Evolutionary conservation across 768 basidiomycete genomes (phyloP).

Genomic region (Clitopilus hobsonii): DNA sequence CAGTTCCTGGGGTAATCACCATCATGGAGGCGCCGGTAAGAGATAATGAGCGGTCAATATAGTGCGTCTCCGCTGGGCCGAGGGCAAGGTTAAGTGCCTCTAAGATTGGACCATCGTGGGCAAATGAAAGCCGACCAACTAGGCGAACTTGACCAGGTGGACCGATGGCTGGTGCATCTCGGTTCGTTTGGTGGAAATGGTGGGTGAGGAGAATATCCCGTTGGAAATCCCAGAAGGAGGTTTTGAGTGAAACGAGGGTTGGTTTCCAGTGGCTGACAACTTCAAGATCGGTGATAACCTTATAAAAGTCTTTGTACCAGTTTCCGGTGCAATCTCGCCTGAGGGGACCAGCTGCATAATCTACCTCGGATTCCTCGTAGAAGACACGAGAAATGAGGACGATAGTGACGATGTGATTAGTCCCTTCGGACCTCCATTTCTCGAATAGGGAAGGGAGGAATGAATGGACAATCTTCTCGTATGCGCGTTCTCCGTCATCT

Average conservation of each 20-base stretch:
- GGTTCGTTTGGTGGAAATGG: conserved; percentile 72
- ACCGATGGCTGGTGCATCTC: conserved; percentile 38
- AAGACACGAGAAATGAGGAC: conserved; percentile 91
- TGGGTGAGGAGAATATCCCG: conserved; percentile 87
- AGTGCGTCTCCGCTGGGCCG: conserved; percentile 91
- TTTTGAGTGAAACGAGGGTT: conserved; percentile 81
- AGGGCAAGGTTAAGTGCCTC: conserved; percentile 92
- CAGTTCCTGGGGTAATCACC: conserved; percentile 89
- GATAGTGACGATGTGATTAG: conserved; percentile 92
- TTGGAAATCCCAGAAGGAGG: conserved; percentile 88
- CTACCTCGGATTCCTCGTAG: conserved; percentile 77
- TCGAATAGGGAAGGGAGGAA: conserved; percentile 88
- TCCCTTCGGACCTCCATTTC: conserved; percentile 78
- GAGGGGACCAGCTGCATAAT: conserved; percentile 80
- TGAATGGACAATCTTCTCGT: conserved; percentile 97
- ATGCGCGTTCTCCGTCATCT: conserved; percentile 92
- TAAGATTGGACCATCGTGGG: conserved; percentile 92
- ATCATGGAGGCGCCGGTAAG: conserved; percentile 83
- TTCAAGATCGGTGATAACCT: conserved; percentile 91
- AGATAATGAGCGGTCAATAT: conserved; percentile 90
- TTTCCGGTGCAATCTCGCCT: conserved; percentile 66
- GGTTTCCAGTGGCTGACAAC: conserved; percentile 84
- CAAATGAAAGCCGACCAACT: conserved; percentile 75
- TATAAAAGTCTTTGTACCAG: conserved; percentile 96
- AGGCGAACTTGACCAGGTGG: conserved; percentile 57